Percentiles rank a stretch among this genome's conserved stretches.
Evolutionary conservation across 768 basidiomycete species (phyloP).

Genomic region (Phylloporus scabripes): DNA sequence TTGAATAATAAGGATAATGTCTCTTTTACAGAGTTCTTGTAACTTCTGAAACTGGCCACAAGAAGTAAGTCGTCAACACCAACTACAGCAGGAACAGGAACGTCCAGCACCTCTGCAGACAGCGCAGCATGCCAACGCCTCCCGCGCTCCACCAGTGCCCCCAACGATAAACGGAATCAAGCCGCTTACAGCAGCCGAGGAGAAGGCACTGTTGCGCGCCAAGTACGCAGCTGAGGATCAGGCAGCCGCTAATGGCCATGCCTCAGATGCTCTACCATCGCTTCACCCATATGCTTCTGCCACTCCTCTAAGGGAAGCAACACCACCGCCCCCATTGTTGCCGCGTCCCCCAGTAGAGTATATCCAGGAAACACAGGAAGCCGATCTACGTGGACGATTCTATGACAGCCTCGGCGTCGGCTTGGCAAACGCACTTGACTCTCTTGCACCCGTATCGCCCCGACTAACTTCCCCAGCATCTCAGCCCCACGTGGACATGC

Average conservation of each 20-base stretch:
- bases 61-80: too few relatives aligned
- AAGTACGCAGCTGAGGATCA: constrained; percentile 57
- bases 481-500: constrained; percentile 30
- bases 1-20: too few relatives aligned
- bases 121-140: constrained; percentile 23
- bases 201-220: constrained; percentile 66
- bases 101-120: constrained; percentile 15
- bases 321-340: constrained; percentile 62
- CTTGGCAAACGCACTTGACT: constrained; percentile 31
- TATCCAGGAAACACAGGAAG: constrained; percentile 76
- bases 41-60: too few relatives aligned
- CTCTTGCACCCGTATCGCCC: constrained; percentile 19
- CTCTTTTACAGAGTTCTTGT: too few relatives aligned
- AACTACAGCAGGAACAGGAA: neutral
- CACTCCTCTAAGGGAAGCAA: constrained; percentile 17
- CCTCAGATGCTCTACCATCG: neutral
- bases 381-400: constrained; percentile 53
- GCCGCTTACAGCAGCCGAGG: constrained; percentile 66
- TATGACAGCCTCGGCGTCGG: constrained; percentile 23
- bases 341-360: constrained; percentile 77
- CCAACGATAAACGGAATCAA: constrained; percentile 21
- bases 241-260: constrained; percentile 22
- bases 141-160: constrained; percentile 29
- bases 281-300: constrained; percentile 16
- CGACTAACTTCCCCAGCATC: constrained; percentile 12